phyloP scores from a whole-genome alignment of 2,329 filamentous ascomycete genomes.

The Penicillium brasilianum region DNA sequence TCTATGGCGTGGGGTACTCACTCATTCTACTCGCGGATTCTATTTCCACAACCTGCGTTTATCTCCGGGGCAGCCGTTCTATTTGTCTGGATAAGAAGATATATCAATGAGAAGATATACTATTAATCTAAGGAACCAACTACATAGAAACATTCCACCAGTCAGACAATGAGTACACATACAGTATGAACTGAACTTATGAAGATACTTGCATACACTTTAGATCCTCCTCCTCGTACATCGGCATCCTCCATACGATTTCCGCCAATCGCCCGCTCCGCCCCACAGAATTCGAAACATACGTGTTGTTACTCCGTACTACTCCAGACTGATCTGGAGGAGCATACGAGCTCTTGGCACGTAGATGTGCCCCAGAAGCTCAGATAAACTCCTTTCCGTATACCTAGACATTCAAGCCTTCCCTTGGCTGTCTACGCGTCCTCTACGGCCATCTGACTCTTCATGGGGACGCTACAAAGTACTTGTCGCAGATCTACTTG shows the following conservation, averaged over 20 bases:
- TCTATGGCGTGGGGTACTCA: too few species aligned
- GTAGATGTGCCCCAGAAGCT: neutral
- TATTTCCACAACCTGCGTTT: too few species aligned
- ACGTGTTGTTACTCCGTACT: neutral
- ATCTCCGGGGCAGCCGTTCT: too few species aligned
- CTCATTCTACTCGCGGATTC: too few species aligned
- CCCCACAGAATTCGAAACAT: neutral
- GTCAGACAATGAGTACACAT: neutral
- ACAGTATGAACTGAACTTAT: too few species aligned
- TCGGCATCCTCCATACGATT: neutral
- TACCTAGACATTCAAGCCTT: neutral
- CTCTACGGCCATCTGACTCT: neutral
- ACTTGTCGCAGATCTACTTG: neutral
- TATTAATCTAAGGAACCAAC: neutral
- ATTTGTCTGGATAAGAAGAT: neutral
- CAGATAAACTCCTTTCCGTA: neutral
- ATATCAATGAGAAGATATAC: too few species aligned
- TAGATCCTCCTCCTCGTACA: neutral
- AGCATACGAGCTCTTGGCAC: neutral
- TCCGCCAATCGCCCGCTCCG: constrained; percentile 1
- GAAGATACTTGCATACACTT: neutral
- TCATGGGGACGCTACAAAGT: neutral
- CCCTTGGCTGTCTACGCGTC: neutral
- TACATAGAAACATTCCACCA: neutral
- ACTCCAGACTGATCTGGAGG: neutral